Evolutionary conservation across 2,329 filamentous ascomycete species (phyloP), one percentile per base, ranked within the genome.

Genomic region (Venturia carpophila): DNA sequence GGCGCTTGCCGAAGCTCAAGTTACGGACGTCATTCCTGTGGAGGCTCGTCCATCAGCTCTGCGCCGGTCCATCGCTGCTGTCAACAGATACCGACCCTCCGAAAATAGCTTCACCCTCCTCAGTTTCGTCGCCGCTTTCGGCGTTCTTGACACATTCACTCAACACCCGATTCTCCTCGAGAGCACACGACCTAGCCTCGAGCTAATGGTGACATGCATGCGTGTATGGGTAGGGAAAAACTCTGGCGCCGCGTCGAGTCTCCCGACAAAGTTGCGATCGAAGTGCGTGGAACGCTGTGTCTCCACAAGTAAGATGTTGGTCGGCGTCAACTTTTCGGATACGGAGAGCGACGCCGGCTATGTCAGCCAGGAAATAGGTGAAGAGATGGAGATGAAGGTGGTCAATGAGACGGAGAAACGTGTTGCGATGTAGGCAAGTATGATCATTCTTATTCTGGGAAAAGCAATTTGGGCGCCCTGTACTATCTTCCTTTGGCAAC

Each of bases 121-220:
- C 62, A 79, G 76, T 45, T 79, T 80, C 39, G 75, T 79, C 39
- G 79, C 79, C 0, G 74, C 75, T 1, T 76, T 77, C 70, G 76
- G 74, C 60, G 68, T 80, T 2, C 71, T 82, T 11, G 72, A 71
- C 17, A 69, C 69, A 17, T 76, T 78, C 67, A 71, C 74, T 61
- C 67, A 71, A 5, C 72, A 78, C 15, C 21, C 30, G 63, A 71
- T 52, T 7, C 27, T 66, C 9, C 37, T 42, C 17, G 55, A 49
- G 42, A 42, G 34, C 24, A 42, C 60, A 24, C 27, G 64, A 34
- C 21, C 30, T 13, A 45, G 27, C 45, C 47, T 66, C 19, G 64
- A 66, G 39, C 39, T 45, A 13, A 42, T 66, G 9, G 64, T 60
- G 19, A 24, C 30, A 5, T 43, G 24, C 49, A 62, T 66, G 58